Conservation (phyloP, 805 yeast genomes). For the Starmerella scarabaei region DNA sequence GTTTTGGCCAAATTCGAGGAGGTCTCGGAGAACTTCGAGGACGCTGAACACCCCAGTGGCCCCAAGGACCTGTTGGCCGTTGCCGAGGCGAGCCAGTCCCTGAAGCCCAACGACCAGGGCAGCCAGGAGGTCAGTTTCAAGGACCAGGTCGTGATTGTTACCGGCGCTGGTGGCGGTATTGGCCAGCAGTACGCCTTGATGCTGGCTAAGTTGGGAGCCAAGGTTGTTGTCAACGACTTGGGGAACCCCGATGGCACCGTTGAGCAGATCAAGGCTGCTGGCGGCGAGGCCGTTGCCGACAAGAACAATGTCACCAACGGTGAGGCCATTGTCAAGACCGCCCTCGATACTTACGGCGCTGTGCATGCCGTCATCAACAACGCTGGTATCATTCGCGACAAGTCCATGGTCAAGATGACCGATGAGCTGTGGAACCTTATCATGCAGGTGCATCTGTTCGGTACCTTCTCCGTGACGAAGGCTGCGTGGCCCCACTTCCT, state of each 20-base stretch:
- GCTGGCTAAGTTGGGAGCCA: conserved; percentile 86
- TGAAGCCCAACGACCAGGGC: conserved; percentile 46
- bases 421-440: conserved; percentile 75
- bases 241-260: conserved; percentile 61
- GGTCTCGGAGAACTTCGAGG: conserved; percentile 41
- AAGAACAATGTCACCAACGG: conserved; percentile 75
- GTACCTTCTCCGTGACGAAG: conserved; percentile 68
- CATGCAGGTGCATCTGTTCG: conserved; percentile 65
- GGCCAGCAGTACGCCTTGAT: conserved; percentile 80
- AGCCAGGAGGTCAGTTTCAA: conserved; percentile 49
- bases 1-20: conserved; percentile 54
- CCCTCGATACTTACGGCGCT: conserved; percentile 62
- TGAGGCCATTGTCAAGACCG: conserved; percentile 61
- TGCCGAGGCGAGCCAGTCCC: conserved; percentile 38
- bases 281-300: conserved; percentile 75
- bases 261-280: conserved; percentile 54
- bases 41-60: conserved; percentile 54
- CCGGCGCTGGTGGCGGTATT: conserved; percentile 92
- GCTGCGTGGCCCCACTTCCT: conserved; percentile 86
- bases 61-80: conserved; percentile 59
- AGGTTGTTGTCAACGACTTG: conserved; percentile 86
- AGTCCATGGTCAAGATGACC: conserved; percentile 71
- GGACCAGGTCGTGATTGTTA: conserved; percentile 76
- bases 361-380: conserved; percentile 80
- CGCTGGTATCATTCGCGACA: conserved; percentile 90